Base-by-base conservation (phyloP, 2,329 filamentous ascomycete genomes). In the Trichophyton benhamiae region DNA sequence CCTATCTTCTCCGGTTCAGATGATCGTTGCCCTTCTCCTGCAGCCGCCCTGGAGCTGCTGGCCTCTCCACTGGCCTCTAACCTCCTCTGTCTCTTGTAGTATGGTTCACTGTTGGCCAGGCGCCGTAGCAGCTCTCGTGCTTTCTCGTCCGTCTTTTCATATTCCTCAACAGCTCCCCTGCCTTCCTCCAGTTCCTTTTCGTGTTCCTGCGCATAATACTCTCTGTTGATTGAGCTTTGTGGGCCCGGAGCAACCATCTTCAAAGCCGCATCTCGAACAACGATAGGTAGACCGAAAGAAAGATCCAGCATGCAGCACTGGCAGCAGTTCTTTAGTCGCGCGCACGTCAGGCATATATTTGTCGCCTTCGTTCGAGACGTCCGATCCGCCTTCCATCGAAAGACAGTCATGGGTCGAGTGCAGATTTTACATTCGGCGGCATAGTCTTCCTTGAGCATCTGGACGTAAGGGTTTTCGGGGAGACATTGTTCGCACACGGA, bases 221-320 rank as follows among this genome's bases (percentile, higher is more conserved):
- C 91, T 67, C 94, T 81, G 77, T 99, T 99, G 74, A 99, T 89
- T 61, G 89, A 87, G 72, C 89, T 95, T 65, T 90, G 84, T 0
- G 94, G 94, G 0, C 94, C 94, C 0, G 94, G 91, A 0, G 92
- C 91, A 48, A 97, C 89, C 88, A 99, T 96, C 79, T 97, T 97
- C 65, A 99, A 80, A 3, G 95, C 94, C 2, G 94, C 94, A 79
- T 99, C 94, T 71, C 94, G 86, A 62, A 99, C 89, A 13, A 91
- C 88, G 70, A 99, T 95, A 9, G 94, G 94, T 30, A 99, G 80
- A 25, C 94, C 95, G 71, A 97, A 99, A 11, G 89, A 92, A 63
- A 99, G 78, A 80, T 99, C 94, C 60, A 99, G 86, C 90, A 97
- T 97, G 79, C 94, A 99, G 77, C 87, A 92, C 78, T 99, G 94